Evolutionary conservation across 2,329 filamentous ascomycete species (phyloP).

Genomic region (Plenodomus tracheiphilus): DNA sequence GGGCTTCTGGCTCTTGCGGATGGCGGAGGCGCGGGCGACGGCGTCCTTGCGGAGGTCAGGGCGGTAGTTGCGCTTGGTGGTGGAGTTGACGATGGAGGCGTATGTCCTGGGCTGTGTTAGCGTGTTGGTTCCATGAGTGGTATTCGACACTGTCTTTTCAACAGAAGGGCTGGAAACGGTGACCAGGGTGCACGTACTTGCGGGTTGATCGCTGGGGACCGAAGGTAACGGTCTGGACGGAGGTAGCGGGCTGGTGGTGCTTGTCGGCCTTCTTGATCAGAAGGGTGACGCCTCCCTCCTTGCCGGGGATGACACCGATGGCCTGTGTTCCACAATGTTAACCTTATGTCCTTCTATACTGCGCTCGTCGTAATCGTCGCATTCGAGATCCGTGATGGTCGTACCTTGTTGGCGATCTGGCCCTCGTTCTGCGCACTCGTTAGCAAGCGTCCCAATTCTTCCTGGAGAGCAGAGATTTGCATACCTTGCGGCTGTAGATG

Average conservation of each 20-base stretch:
- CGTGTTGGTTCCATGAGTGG: not conserved
- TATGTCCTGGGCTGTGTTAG: slow-evolving; percentile 65
- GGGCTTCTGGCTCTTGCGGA: slow-evolving; percentile 76
- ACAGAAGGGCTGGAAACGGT: too few species aligned
- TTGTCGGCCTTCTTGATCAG: slow-evolving; percentile 81
- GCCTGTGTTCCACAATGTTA: slow-evolving; percentile 59
- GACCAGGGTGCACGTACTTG: slow-evolving; percentile 65
- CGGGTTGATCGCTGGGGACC: slow-evolving; percentile 72
- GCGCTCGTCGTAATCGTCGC: not conserved
- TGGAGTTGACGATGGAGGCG: slow-evolving; percentile 80
- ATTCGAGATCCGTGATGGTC: slow-evolving; percentile 13
- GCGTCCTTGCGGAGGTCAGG: slow-evolving; percentile 61
- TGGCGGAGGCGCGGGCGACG: slow-evolving; percentile 82
- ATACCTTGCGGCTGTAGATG: slow-evolving; percentile 87
- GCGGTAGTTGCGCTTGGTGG: slow-evolving; percentile 83
- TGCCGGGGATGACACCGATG: slow-evolving; percentile 73
- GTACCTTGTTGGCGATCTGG: slow-evolving; percentile 92
- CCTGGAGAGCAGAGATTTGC: slow-evolving; percentile 6
- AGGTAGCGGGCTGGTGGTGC: slow-evolving; percentile 72
- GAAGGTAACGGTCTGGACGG: slow-evolving; percentile 68
- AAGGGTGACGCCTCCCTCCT: slow-evolving; percentile 80
- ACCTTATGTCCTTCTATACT: not conserved
- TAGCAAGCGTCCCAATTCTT: slow-evolving; percentile 18
- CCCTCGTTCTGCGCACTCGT: slow-evolving; percentile 71
- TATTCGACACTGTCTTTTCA: too few species aligned